phyloP scores from a whole-genome alignment of 1,139 yeast species.

The Kodamaea sp. region DNA sequence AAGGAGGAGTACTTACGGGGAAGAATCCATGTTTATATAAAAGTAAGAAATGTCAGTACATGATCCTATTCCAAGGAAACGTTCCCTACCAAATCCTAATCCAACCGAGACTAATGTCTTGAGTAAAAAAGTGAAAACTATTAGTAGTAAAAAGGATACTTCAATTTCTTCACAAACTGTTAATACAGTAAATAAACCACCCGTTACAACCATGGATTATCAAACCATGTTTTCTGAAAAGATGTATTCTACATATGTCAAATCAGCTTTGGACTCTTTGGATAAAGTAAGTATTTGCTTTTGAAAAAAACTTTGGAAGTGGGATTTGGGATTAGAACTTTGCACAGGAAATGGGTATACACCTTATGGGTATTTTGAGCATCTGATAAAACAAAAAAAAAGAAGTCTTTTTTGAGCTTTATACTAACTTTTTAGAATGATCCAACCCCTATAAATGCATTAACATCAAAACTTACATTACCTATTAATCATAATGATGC shows the following conservation, averaged over 20 bases:
- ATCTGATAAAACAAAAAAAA: not conserved
- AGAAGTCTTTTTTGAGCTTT: not conserved
- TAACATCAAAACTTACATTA: constrained; percentile 35
- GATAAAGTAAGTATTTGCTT: constrained; percentile 50
- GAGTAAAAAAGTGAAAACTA: constrained; percentile 9
- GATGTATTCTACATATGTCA: constrained; percentile 61
- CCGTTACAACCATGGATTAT: constrained; percentile 4
- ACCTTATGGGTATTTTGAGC: not conserved
- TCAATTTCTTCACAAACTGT: constrained; percentile 4
- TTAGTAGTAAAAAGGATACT: not conserved
- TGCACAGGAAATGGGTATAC: constrained; percentile 9
- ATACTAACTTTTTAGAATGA: constrained; percentile 34
- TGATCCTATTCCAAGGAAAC: constrained; percentile 17
- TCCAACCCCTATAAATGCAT: constrained; percentile 31
- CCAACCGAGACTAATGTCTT: constrained; percentile 5
- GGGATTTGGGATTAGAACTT: constrained; percentile 4
- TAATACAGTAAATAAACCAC: constrained; percentile 8
- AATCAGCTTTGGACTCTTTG: constrained; percentile 66
- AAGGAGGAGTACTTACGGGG: not conserved
- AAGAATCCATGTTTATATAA: not conserved
- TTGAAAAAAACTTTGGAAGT: constrained; percentile 2
- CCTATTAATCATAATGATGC: constrained; percentile 35
- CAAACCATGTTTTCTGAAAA: constrained; percentile 40
- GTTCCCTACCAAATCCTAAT: constrained; percentile 13
- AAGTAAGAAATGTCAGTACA: constrained; percentile 15